phyloP scores from a whole-genome alignment of 176 grass and related monocot genomes.

The Cenchrus americanus region DNA sequence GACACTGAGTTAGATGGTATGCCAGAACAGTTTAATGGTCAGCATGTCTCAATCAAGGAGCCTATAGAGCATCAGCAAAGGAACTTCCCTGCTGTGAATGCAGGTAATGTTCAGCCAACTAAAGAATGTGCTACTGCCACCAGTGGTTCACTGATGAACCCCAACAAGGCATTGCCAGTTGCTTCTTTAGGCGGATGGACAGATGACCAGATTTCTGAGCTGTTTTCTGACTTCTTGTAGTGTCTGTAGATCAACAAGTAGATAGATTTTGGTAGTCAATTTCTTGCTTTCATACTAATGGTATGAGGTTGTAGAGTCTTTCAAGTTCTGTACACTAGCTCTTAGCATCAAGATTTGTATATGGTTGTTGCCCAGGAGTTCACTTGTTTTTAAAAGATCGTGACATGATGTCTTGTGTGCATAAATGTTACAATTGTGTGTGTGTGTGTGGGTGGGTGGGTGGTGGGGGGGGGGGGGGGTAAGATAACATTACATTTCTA shows the following conservation, averaged over 20 bases:
- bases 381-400: not conserved
- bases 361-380: not conserved
- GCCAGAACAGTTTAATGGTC: not conserved
- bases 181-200: constrained; percentile 45
- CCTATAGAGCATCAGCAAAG: not conserved
- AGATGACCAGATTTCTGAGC: constrained; percentile 45
- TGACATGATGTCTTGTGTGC: not conserved
- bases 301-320: not conserved
- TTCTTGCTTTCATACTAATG: not conserved
- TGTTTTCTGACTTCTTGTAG: constrained; percentile 27
- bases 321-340: not conserved
- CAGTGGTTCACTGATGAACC: not conserved
- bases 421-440: not conserved
- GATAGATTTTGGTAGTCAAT: not conserved
- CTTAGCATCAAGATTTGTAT: not conserved
- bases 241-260: constrained; percentile 16
- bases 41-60: not conserved
- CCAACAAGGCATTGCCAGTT: not conserved
- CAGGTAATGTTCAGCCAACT: not conserved
- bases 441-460: too few species aligned
- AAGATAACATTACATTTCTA: not conserved
- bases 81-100: not conserved
- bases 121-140: constrained; percentile 13
- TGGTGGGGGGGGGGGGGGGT: too few species aligned
- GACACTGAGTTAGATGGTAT: constrained; percentile 16